Base-by-base conservation (phyloP, 352 stramenopile genomes). In the Pythium pyrilobum region DNA sequence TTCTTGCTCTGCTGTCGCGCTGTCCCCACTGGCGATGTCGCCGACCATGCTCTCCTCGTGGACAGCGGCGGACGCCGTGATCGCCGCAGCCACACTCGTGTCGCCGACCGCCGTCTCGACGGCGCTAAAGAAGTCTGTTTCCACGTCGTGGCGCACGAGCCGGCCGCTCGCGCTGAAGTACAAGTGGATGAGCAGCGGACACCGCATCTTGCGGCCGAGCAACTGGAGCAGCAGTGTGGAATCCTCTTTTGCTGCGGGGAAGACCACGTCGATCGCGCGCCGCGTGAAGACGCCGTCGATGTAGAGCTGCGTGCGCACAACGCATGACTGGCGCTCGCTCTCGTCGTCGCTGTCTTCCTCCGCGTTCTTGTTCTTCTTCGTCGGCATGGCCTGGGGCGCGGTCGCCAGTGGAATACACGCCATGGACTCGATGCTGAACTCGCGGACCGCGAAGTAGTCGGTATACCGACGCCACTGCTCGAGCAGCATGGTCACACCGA, bases 391-490 rank as follows among this genome's bases (percentile, higher is more conserved):
- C n/a, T n/a, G n/a, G n/a, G n/a, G n/a, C n/a, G n/a, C 47, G 23
- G 18, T 29, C 23, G 47, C 33, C 10, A 54, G 24, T n/a, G n/a
- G n/a, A n/a, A n/a, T n/a, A n/a, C 24, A 56, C 54, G 29, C 37
- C 29, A 45, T 32, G 0, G 23, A 36, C 11, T 16, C 9, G 12
- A 62, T 27, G 2, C 39, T 24, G 39, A 46, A 55, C 36, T 21
- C 7, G 24, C 40, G 45, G 46, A 56, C 51, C 9, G 39, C 39
- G 29, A 69, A 64, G 41, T 56, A 63, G 20, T 1, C 27, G 8
- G 49, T 65, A 37, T 64, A 71, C 16, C 45, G 38, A 4, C 12
- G 27, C 59, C 48, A 71, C 23, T 61, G 53, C 5, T 60, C 62
- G 15, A 59, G 31, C 31, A 69, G 39, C 38, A 58, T 11, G 2